Base-by-base conservation (phyloP, 306 rosid species). In the Delonix regia region DNA sequence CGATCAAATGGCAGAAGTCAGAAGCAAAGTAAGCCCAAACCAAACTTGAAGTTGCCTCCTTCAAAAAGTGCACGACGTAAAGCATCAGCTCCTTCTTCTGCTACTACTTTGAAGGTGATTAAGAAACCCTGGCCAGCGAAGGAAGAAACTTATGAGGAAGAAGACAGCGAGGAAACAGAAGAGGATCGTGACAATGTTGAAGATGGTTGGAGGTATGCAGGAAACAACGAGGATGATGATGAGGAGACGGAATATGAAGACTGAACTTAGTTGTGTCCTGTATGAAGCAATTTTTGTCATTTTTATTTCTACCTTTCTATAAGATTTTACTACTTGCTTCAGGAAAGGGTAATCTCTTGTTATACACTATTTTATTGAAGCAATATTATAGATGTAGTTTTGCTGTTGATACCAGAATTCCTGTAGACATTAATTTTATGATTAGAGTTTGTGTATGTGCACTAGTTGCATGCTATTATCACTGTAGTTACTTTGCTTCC, bases 121-220 rank as follows among this genome's bases (percentile, higher is more conserved):
- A 95, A 95, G 78, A 95, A 88, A 44, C 81, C 93, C 36, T 95
- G 99, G 99, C 87, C 93, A 0, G 87, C 81, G 73, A 91, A 91
- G 83, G 97, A 88, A 30, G 98, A 92, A 71, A 77, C 79, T 25
- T 90, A 64, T 1, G 95, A 93, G 75, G 93, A 88, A 55, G 97
- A 92, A 82, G 99, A 95, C 64, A 95, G 98, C 21, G 99, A 95
- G 90, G 99, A 95, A 85, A 95, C 99, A 0, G 99, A 95, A 77
- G 98, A 95, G 84, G 98, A 95, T 80, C 93, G 96, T 3, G 96
- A 95, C 79, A 92, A 92, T 55, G 90, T 88, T 67, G 97, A 95
- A 82, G 97, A 93, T 48, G 96, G 98, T 61, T 93, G 98, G 99
- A 90, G 97, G 83, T 91, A 81, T 24, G 86, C 86, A 1, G 91